phyloP scores from a whole-genome alignment of 2,329 filamentous ascomycete genomes.

The Alternaria viburni region DNA sequence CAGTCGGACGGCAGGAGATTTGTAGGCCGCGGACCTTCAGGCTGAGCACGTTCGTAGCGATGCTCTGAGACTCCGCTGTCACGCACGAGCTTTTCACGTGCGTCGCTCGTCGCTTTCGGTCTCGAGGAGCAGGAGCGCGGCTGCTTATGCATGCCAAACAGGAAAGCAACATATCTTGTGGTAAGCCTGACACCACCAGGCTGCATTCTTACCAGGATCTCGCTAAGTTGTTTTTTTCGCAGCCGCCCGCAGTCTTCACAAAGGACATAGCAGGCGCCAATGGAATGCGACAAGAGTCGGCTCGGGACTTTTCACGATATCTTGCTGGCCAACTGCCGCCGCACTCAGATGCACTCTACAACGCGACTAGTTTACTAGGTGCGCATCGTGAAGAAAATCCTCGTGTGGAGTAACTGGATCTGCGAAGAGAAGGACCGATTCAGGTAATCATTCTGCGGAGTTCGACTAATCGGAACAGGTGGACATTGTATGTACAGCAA shows the following conservation, averaged over 20 bases:
- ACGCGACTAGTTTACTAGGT: not conserved
- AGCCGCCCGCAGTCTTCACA: not conserved
- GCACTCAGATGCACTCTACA: not conserved
- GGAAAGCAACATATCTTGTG: not conserved
- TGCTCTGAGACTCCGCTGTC: not conserved
- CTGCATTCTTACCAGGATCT: not conserved
- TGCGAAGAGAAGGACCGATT: not conserved
- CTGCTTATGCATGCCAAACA: not conserved
- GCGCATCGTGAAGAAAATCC: not conserved
- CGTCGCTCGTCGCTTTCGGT: not conserved
- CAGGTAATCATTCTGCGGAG: not conserved
- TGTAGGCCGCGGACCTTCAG: not conserved
- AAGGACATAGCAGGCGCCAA: not conserved
- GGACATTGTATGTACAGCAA: not conserved
- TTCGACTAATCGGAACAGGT: not conserved
- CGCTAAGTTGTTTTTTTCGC: not conserved
- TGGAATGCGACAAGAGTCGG: not conserved
- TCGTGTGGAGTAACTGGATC: not conserved
- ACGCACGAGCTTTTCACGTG: not conserved
- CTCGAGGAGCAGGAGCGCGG: not conserved
- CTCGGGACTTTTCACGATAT: not conserved
- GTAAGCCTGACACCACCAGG: not conserved
- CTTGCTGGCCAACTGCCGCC: not conserved
- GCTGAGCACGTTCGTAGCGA: not conserved
- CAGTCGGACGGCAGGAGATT: constrained; percentile 8